Evolutionary conservation across 2,329 filamentous ascomycete species (phyloP), one percentile per base, ranked within the genome.

Genomic region (Orbilia javanica): DNA sequence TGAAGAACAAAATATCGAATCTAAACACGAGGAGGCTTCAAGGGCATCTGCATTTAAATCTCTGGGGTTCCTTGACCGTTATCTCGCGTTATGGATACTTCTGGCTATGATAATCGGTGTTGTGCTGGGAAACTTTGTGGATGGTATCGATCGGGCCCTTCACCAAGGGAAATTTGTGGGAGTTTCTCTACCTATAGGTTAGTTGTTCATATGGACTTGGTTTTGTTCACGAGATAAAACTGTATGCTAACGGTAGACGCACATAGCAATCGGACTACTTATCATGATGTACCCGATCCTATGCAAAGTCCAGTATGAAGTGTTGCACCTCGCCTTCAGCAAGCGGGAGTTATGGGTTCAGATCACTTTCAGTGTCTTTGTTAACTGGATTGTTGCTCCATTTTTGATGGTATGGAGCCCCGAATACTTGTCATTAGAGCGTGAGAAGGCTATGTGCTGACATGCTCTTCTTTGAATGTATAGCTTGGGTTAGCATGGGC

Each of bases 281-380:
- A 90, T 96, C 48, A 97, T 97, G 93, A 97, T 97, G 93, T 97
- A 96, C 82, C 94, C 93, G 0, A 96, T 97, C 76, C 86, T 97
- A 0, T 96, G 93, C 87, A 96, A 96, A 83, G 91, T 96, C 4
- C 89, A 89, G 46, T 96, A 90, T 84, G 93, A 96, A 83, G 88
- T 89, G 0, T 84, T 96, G 8, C 92, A 93, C 83, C 85, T 88
- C 1, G 85, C 93, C 3, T 88, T 96, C 74, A 83, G 85, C 1
- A 86, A 89, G 1, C 86, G 86, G 1, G 85, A 86, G 0, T 85
- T 96, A 1, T 97, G 92, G 93, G 88, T 89, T 63, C 93, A 97
- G 83, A 88, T 97, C n/a, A 85, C 83, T 0, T 92, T 97, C 81
- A 94, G 91, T 72, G 84, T 96, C 2, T 80, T 94, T 3, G 83